These are phyloP conservation scores for Ustilago sp. DNA, from an alignment of 1,284 basidiomycete genomes.

Conservation along the genomic window DNA sequence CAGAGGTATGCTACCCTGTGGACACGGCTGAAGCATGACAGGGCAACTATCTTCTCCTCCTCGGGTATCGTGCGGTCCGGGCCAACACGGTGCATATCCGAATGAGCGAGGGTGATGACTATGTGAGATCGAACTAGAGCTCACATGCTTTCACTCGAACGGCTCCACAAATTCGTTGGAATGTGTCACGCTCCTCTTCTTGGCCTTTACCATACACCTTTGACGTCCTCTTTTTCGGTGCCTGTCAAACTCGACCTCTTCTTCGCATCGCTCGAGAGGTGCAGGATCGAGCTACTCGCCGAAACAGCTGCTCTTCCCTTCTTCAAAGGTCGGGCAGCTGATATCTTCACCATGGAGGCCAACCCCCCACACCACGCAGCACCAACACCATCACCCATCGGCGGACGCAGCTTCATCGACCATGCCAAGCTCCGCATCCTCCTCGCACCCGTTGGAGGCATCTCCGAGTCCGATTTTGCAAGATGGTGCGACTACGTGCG, in stretches of 20 bases:
- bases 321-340: neutral
- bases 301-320: neutral
- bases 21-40: too few relatives aligned
- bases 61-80: too few relatives aligned
- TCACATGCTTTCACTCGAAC: neutral
- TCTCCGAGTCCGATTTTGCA: slow-evolving; percentile 60
- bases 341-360: slow-evolving; percentile 6
- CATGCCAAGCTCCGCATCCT: slow-evolving; percentile 65
- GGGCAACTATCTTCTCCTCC: too few relatives aligned
- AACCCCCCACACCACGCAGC: slow-evolving; percentile 15
- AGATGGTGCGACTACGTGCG: slow-evolving; percentile 58
- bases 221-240: neutral
- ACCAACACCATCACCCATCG: slow-evolving; percentile 48
- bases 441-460: slow-evolving; percentile 59
- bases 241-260: neutral
- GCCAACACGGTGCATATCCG: too few relatives aligned
- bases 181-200: neutral
- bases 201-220: neutral
- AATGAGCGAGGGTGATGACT: too few relatives aligned
- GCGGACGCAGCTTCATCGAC: slow-evolving; percentile 48
- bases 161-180: neutral
- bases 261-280: neutral
- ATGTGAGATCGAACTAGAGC: too few relatives aligned
- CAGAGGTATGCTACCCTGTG: too few relatives aligned
- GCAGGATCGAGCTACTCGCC: neutral